These are phyloP conservation scores for Epichloe typhina DNA, from an alignment of 2,329 filamentous ascomycete genomes.

Conservation along the genomic window DNA sequence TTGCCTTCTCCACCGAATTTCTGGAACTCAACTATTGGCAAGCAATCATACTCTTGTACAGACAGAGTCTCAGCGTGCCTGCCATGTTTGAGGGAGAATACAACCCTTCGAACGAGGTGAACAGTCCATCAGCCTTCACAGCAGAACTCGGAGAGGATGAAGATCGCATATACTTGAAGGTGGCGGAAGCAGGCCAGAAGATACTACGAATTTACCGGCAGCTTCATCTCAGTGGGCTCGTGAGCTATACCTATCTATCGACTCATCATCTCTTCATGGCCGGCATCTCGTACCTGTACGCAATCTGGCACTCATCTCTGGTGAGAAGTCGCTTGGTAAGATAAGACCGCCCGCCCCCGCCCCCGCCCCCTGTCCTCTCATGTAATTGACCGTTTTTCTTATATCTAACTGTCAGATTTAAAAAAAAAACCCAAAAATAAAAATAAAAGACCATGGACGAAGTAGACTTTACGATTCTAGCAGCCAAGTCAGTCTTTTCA, in stretches of 20 bases:
- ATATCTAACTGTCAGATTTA: background rate
- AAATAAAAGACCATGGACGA: constrained; percentile 64
- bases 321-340: constrained; percentile 76
- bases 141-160: constrained; percentile 65
- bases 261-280: constrained; percentile 98
- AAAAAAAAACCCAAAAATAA: no score
- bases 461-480: constrained; percentile 91
- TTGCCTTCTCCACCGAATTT: constrained; percentile 80
- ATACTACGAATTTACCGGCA: constrained; percentile 84
- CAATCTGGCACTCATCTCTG: constrained; percentile 88
- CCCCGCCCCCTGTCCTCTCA: background rate
- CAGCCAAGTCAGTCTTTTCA: constrained; percentile 81
- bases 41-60: constrained; percentile 87
- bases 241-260: constrained; percentile 92
- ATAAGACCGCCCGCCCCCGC: background rate
- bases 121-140: constrained; percentile 47
- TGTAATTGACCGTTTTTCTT: background rate
- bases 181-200: constrained; percentile 88
- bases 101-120: constrained; percentile 49
- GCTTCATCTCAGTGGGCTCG: constrained; percentile 72
- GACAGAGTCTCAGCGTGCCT: constrained; percentile 79
- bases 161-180: constrained; percentile 84
- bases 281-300: constrained; percentile 89
- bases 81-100: constrained; percentile 72
- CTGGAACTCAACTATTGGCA: constrained; percentile 97